Conservation (phyloP, 2,329 filamentous ascomycete genomes). For the Ambrosiella cleistominuta region DNA sequence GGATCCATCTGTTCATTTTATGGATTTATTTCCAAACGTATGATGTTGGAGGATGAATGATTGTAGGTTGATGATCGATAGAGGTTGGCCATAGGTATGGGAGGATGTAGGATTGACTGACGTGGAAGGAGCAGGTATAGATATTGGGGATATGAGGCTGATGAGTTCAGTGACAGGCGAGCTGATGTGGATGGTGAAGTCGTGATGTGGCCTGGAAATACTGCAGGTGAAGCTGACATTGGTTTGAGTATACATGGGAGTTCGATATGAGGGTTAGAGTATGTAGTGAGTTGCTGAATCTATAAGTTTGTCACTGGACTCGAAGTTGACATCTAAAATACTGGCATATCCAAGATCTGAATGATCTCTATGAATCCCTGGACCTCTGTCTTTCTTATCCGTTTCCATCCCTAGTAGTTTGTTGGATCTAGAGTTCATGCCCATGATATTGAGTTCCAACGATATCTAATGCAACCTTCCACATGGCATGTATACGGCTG, state of each 20-base stretch:
- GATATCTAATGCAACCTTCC: too few relatives aligned
- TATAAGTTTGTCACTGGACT: too few relatives aligned
- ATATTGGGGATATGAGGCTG: not conserved
- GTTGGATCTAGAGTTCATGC: too few relatives aligned
- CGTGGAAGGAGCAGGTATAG: not conserved
- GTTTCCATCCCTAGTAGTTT: too few relatives aligned
- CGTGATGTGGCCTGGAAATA: not conserved
- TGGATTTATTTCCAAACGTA: not conserved
- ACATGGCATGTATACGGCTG: too few relatives aligned
- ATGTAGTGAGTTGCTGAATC: too few relatives aligned
- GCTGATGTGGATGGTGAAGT: not conserved
- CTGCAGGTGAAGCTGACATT: not conserved
- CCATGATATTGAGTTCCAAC: too few relatives aligned
- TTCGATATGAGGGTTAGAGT: not conserved
- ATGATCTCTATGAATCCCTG: too few relatives aligned
- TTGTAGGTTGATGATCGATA: not conserved
- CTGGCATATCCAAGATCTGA: too few relatives aligned
- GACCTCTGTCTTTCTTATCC: too few relatives aligned
- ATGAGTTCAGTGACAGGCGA: not conserved
- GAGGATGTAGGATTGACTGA: not conserved
- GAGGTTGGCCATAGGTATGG: not conserved
- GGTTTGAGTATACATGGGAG: not conserved
- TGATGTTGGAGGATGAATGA: not conserved
- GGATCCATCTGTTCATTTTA: not conserved
- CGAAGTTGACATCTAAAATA: too few relatives aligned